Evolutionary conservation across 2,329 filamentous ascomycete species (phyloP).

Genomic region (Neoarthrinium moseri): DNA sequence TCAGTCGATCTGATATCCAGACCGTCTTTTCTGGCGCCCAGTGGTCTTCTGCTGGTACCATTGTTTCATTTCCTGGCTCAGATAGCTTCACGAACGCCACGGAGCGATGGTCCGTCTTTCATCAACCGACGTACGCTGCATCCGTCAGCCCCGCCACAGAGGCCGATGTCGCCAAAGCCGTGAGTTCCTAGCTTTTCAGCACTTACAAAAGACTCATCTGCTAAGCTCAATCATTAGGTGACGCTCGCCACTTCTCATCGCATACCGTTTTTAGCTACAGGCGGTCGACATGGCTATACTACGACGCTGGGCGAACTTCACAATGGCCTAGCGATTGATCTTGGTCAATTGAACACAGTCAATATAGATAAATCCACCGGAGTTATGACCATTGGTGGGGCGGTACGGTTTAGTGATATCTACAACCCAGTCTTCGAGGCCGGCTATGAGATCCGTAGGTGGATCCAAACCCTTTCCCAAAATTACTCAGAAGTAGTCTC

Average conservation of each 20-base stretch:
- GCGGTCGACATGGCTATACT: slow-evolving; percentile 31
- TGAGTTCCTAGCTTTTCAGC: no score
- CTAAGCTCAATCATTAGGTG: slow-evolving; percentile 8
- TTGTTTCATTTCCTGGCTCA: neutral
- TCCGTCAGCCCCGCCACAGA: neutral
- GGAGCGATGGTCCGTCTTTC: slow-evolving; percentile 1
- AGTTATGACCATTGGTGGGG: slow-evolving; percentile 16
- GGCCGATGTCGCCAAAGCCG: slow-evolving; percentile 1
- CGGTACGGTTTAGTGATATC: slow-evolving; percentile 7
- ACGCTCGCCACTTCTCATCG: slow-evolving; percentile 19
- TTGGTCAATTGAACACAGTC: slow-evolving; percentile 26
- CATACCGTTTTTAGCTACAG: slow-evolving; percentile 32
- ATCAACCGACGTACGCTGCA: neutral
- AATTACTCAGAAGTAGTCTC: neutral
- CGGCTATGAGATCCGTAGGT: slow-evolving; percentile 19
- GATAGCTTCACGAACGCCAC: neutral
- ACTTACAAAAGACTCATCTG: neutral
- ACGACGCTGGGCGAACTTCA: slow-evolving; percentile 21
- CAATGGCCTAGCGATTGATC: slow-evolving; percentile 29
- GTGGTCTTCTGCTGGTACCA: neutral
- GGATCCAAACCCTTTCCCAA: neutral
- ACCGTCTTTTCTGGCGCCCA: no score
- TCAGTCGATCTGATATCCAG: no score
- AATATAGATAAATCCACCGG: slow-evolving; percentile 17
- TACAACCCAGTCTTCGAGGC: slow-evolving; percentile 11